Evolutionary conservation across 257 asterid species (phyloP).

Genomic region (Solanum rostratum): DNA sequence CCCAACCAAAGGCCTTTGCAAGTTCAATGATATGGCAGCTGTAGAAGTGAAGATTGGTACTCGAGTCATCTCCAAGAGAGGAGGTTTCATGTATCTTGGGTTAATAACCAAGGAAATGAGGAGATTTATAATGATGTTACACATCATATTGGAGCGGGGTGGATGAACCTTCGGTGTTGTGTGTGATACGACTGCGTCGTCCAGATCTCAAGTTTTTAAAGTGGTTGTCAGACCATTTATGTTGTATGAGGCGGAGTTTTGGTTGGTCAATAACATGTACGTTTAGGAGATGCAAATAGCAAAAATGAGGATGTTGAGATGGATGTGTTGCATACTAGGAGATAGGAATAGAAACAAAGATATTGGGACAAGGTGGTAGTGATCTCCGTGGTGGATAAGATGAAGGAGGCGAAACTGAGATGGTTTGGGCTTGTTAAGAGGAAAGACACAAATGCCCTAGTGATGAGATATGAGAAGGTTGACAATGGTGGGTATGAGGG

Average conservation of each 20-base stretch:
- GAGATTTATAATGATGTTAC: not conserved
- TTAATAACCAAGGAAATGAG: not conserved
- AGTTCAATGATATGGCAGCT: not conserved
- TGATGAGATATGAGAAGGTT: not conserved
- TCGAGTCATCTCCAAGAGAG: not conserved
- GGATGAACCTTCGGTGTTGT: not conserved
- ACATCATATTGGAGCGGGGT: not conserved
- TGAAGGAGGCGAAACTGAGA: not conserved
- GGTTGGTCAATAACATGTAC: not conserved
- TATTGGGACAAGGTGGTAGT: not conserved
- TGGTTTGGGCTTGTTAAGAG: not conserved
- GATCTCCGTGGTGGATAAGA: not conserved
- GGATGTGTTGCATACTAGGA: not conserved
- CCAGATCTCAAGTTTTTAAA: not conserved
- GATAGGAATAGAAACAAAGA: not conserved
- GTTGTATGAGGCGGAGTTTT: not conserved
- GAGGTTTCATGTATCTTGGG: not conserved
- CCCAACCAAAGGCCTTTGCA: too few relatives aligned
- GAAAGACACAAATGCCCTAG: not conserved
- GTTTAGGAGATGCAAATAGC: not conserved
- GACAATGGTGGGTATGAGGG: not conserved
- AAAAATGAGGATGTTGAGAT: not conserved
- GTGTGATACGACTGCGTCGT: not conserved
- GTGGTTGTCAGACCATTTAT: not conserved
- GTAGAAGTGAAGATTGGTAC: not conserved